Evolutionary conservation across 2,329 filamentous ascomycete species (phyloP), one percentile per base, ranked within the genome.

Genomic region (Colletotrichum lupini): DNA sequence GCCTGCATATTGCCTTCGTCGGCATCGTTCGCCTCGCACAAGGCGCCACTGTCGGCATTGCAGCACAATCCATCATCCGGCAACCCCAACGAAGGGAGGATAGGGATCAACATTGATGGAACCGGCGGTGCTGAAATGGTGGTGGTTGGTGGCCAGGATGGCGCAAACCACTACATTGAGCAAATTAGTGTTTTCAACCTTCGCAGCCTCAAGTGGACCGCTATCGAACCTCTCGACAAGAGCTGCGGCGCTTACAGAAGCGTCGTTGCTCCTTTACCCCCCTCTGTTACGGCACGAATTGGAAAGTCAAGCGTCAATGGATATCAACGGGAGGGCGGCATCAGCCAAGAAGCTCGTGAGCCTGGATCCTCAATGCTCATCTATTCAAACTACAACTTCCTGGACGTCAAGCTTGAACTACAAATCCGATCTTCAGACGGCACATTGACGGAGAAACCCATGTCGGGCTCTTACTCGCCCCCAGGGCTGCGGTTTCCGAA

Each of bases 101-200:
- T 98, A 70, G 96, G 96, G 3, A 92, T 98, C 71, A 93, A 93
- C 75, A 92, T 98, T 73, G 95, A 99, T 81, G 96, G 97, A 0
- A 91, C 91, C 24, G 97, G 97, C 19, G 97, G 97, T 37, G 95
- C 97, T 1, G 96, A 99, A 82, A 98, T 99, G 96, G 90, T 99
- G 6, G 93, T 99, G 16, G 95, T 98, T 8, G 97, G 97, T 73
- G 97, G 97, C 0, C 97, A 99, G 82, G 97, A 99, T 80, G 97
- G 94, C 67, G 93, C 93, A n/a, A 99, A 99, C 81, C 95, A 98
- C 81, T 99, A 99, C 80, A 99, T 99, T 77, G 96, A 99, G 82
- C 95, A 99, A 83, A 97, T 99, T 76, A 98, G 95, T 80, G 95
- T 99, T 3, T 99, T 99, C 87, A 99, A 99, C 79, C 87, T 99